Percentiles rank a stretch among this genome's conserved stretches.
phyloP scores from a whole-genome alignment of 805 yeast species.

The Myxozyma udenii region DNA sequence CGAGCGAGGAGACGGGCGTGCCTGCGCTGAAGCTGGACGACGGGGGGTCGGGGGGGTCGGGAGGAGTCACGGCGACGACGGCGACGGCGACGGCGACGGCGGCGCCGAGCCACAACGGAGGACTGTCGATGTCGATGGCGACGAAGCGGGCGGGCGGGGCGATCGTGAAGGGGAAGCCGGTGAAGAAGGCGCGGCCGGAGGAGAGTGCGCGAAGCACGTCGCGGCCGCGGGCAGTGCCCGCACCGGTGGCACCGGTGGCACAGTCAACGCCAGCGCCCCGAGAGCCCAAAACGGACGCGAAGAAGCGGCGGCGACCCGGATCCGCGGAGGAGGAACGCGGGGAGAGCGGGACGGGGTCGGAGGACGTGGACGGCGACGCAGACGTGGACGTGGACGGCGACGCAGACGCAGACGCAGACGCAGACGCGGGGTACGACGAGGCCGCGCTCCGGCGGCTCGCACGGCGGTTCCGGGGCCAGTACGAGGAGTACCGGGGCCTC shows the following conservation, averaged over 20 bases:
- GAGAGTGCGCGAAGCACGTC: constrained; percentile 19
- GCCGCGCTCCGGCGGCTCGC: constrained; percentile 24
- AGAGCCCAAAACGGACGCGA: constrained; percentile 5
- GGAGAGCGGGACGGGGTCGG: background rate
- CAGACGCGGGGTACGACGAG: constrained; percentile 4
- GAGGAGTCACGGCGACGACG: background rate
- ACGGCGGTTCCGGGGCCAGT: constrained; percentile 12
- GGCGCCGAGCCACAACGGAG: background rate
- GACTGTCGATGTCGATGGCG: background rate
- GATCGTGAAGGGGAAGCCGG: constrained; percentile 31
- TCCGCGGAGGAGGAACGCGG: no score
- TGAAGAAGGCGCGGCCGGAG: constrained; percentile 17
- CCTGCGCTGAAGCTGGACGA: constrained; percentile 20
- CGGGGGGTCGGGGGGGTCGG: no score
- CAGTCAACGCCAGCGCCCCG: background rate
- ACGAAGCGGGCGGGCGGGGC: constrained; percentile 33
- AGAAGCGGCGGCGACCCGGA: no score
- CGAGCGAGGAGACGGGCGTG: background rate
- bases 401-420: no score
- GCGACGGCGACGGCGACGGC: constrained; percentile 13
- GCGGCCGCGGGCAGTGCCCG: background rate
- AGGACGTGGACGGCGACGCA: background rate
- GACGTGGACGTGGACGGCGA: no score
- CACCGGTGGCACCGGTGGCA: background rate
- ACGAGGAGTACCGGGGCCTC: constrained; percentile 20